Conservation (phyloP, 208 protist species). For the Borovskyia barvae region DNA sequence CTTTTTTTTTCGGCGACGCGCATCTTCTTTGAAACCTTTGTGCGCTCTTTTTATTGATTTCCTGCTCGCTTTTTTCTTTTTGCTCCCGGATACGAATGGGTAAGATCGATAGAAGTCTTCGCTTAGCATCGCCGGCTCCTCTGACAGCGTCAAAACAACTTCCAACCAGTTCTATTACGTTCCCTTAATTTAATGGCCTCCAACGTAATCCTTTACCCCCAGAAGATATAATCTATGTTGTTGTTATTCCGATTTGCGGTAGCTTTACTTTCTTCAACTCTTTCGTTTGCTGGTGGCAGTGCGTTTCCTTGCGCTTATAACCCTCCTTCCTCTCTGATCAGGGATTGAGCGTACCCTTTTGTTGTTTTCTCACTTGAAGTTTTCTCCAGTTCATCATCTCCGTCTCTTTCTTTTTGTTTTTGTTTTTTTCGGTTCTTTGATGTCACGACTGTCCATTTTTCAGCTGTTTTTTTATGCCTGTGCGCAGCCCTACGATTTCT, state of each 20-base stretch:
- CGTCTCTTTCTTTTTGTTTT: not conserved
- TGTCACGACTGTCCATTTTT: not conserved
- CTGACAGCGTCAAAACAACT: no score
- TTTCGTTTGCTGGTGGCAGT: slow-evolving; percentile 3
- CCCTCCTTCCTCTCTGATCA: slow-evolving; percentile 2
- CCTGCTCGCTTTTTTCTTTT: slow-evolving; percentile 1
- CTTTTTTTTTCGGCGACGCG: no score
- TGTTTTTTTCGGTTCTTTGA: not conserved
- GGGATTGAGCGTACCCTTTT: no score
- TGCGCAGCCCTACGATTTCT: not conserved
- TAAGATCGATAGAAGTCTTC: not conserved
- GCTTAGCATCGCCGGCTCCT: no score
- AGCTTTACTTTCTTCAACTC: slow-evolving; percentile 13
- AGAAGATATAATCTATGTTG: no score
- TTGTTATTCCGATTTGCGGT: no score
- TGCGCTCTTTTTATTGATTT: slow-evolving; percentile 1
- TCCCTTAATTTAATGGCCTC: no score
- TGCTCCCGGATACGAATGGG: not conserved
- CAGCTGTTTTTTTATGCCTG: not conserved
- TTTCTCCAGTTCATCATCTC: not conserved
- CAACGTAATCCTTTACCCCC: no score
- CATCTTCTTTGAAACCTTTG: no score
- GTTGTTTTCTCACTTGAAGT: not conserved
- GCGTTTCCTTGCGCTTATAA: not conserved
- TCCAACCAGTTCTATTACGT: no score